These are phyloP conservation scores for Parastagonospora avenae DNA, from an alignment of 2,329 filamentous ascomycete genomes.

Conservation along the genomic window DNA sequence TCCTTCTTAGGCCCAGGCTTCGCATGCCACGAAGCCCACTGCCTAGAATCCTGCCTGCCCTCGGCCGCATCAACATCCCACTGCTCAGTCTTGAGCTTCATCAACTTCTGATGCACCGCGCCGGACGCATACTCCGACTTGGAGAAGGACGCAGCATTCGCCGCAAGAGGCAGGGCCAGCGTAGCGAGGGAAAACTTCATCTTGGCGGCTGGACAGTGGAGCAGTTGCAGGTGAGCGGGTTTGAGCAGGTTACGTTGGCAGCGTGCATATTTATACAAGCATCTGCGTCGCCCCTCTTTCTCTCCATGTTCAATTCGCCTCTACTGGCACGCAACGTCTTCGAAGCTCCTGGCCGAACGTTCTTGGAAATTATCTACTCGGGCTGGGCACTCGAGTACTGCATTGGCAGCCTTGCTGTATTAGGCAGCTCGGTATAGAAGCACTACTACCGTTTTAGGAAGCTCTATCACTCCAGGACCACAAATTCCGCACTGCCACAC, in stretches of 20 bases:
- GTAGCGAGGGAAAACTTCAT: conserved; percentile 32
- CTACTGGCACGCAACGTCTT: background rate
- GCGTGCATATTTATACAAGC: conserved; percentile 22
- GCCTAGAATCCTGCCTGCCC: conserved; percentile 17
- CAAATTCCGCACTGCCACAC: background rate
- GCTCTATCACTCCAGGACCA: background rate
- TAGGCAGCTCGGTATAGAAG: background rate
- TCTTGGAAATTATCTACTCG: background rate
- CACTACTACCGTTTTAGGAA: background rate
- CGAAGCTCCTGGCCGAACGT: background rate
- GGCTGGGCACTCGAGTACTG: background rate
- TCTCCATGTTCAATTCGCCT: background rate
- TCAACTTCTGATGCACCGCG: conserved; percentile 29
- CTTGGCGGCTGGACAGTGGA: conserved; percentile 14
- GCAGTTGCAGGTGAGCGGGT: conserved; percentile 25
- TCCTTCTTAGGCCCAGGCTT: conserved; percentile 20
- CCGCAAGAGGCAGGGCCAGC: conserved; percentile 27
- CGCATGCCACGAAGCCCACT: conserved; percentile 28
- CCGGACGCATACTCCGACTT: conserved; percentile 30
- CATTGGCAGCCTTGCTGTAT: background rate
- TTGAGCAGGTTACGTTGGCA: conserved; percentile 23
- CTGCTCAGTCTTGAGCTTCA: conserved; percentile 34
- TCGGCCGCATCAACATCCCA: conserved; percentile 27
- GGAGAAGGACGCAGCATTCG: conserved; percentile 27
- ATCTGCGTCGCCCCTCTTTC: background rate